Evolutionary conservation across 352 stramenopile genomes (phyloP).

Genomic region (Pythium utonaiense): DNA sequence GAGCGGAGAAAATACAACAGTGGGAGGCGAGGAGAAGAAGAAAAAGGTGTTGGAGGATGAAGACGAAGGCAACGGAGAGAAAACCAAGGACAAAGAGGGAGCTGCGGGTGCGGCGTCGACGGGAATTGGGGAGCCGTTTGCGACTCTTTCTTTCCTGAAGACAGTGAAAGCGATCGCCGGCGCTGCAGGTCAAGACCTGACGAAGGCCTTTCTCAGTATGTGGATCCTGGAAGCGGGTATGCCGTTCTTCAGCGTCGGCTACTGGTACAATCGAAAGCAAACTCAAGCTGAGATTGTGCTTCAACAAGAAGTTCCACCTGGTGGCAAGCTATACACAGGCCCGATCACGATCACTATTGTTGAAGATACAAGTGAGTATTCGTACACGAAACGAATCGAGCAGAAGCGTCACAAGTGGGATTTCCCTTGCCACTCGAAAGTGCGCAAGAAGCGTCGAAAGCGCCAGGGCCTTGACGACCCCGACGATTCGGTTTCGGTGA

Average conservation of each 20-base stretch:
- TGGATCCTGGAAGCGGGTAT: conserved; percentile 83
- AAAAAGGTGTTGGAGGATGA: conserved; percentile 31
- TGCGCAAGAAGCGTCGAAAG: conserved; percentile 83
- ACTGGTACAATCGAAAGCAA: conserved; percentile 89
- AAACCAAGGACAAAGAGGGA: conserved; percentile 16
- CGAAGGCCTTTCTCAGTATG: conserved; percentile 71
- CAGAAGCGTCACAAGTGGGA: conserved; percentile 85
- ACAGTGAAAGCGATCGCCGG: conserved; percentile 80
- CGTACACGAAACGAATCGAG: conserved; percentile 80
- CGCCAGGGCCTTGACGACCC: conserved; percentile 74
- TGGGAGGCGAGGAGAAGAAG: conserved; percentile 30
- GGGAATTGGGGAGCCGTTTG: conserved; percentile 42
- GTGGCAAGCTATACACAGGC: conserved; percentile 75
- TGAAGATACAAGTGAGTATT: conserved; percentile 81
- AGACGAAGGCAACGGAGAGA: conserved; percentile 29
- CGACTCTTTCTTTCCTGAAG: conserved; percentile 75
- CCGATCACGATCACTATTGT: conserved; percentile 84
- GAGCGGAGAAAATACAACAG: conserved; percentile 21
- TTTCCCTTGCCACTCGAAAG: conserved; percentile 82
- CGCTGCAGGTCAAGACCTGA: conserved; percentile 69
- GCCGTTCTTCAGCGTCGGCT: conserved; percentile 84
- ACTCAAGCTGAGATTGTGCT: conserved; percentile 82
- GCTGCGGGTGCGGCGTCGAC: conserved; percentile 9
- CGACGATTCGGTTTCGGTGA: conserved; percentile 76
- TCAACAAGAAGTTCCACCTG: conserved; percentile 76